Conservation (phyloP, 352 stramenopile genomes). For the Globisporangium nodosum region DNA sequence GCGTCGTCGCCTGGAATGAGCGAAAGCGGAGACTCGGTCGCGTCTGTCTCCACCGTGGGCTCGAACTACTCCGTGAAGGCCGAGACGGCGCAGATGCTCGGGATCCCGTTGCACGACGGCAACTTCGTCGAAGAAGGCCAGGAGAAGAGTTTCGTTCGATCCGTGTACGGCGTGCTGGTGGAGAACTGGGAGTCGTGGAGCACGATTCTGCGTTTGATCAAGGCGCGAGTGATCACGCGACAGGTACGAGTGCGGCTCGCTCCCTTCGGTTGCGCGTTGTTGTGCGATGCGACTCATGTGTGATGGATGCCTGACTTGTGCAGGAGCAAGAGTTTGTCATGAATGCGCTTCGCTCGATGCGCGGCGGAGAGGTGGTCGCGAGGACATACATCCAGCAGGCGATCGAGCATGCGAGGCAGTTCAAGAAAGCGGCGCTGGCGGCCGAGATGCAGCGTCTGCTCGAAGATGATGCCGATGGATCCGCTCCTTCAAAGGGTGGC, state of each 20-base stretch:
- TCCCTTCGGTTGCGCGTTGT: neutral
- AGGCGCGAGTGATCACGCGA: slow-evolving; percentile 56
- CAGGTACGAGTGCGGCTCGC: slow-evolving; percentile 28
- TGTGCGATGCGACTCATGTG: neutral
- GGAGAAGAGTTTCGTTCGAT: slow-evolving; percentile 53
- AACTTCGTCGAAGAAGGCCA: slow-evolving; percentile 45
- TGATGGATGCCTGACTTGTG: slow-evolving; percentile 3
- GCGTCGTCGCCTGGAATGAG: slow-evolving; percentile 63
- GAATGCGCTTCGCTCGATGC: slow-evolving; percentile 63
- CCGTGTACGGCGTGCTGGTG: slow-evolving; percentile 71
- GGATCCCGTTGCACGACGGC: slow-evolving; percentile 63
- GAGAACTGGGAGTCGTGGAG: slow-evolving; percentile 85
- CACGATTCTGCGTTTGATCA: slow-evolving; percentile 78
- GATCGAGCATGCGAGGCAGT: slow-evolving; percentile 52
- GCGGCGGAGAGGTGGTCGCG: slow-evolving; percentile 47
- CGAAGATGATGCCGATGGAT: slow-evolving; percentile 12
- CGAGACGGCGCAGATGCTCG: slow-evolving; percentile 70
- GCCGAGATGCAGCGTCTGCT: slow-evolving; percentile 38
- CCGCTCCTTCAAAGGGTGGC: neutral
- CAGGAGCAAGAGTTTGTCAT: slow-evolving; percentile 81
- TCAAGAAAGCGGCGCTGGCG: slow-evolving; percentile 62
- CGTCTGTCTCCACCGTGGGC: slow-evolving; percentile 48
- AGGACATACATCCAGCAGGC: slow-evolving; percentile 73
- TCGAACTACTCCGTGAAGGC: slow-evolving; percentile 81
- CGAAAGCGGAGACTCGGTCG: slow-evolving; percentile 51